Conservation (phyloP, 75 land plant genomes). For the Cupressus sempervirens region DNA sequence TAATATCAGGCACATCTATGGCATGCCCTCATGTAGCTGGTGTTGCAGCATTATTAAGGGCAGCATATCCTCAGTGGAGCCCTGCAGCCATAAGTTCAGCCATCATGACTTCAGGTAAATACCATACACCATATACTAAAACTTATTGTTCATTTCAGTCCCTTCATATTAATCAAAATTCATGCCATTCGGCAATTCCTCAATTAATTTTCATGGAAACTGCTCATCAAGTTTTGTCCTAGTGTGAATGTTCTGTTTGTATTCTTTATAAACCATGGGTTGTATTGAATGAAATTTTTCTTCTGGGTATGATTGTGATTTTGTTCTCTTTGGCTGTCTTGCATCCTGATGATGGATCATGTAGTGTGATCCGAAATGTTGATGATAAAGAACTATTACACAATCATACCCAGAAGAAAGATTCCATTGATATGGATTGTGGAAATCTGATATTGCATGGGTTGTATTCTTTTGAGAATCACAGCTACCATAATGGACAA, state of each 20-base stretch:
- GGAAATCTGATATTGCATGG: too few relatives aligned
- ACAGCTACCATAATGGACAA: slow-evolving; percentile 29
- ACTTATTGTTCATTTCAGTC: background rate
- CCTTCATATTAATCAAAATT: background rate
- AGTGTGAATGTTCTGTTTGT: background rate
- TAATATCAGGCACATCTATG: slow-evolving; percentile 32
- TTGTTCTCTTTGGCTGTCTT: too few relatives aligned
- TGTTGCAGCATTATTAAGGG: slow-evolving; percentile 23
- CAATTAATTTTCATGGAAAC: background rate
- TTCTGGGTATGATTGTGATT: too few relatives aligned
- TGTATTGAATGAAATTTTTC: too few relatives aligned
- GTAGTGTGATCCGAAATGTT: too few relatives aligned
- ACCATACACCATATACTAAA: background rate
- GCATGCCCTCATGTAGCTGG: slow-evolving; percentile 27
- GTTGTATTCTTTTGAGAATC: background rate
- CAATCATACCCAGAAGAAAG: too few relatives aligned
- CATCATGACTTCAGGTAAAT: slow-evolving; percentile 25
- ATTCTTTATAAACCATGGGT: background rate
- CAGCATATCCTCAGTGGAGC: slow-evolving; percentile 27
- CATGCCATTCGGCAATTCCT: background rate
- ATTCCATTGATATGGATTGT: too few relatives aligned
- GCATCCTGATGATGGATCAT: too few relatives aligned
- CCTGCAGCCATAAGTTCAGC: slow-evolving; percentile 31
- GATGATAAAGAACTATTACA: too few relatives aligned
- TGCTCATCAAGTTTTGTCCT: background rate